Base-by-base conservation (phyloP, 2,329 filamentous ascomycete species). In the Cladosporium sp. region DNA sequence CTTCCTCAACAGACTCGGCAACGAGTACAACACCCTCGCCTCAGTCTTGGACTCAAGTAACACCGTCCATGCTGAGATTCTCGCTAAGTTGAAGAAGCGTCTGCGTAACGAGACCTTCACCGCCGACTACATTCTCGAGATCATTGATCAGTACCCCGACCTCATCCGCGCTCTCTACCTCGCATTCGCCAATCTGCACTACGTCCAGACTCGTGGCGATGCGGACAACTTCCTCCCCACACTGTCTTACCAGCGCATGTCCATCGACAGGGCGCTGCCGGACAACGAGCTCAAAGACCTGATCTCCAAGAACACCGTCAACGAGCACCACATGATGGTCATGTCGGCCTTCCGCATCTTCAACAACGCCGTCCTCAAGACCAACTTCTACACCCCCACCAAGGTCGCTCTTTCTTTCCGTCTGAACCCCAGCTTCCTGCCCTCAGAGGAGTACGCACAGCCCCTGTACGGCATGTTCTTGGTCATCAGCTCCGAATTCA, bases 371-470 rank as follows among this genome's bases (percentile, higher is more conserved):
- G 85, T 97, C 43, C 79, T 97, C 61, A 98, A 97, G 82, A 98
- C 93, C 62, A 98, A 98, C 77, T 87, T 86, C 72, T 96, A 95
- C 78, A 98, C 93, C 0, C 93, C 93, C 0, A 98, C 93, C 59
- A 98, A 98, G 79, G 92, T 98, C 37, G 93, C 93, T 9, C 80
- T 98, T 61, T 95, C 90, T 75, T 98, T 98, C 83, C 87, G 93
- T 51, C 76, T 98, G 56, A 86, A 96, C 67, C 89, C 90, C 6
- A 79, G 75, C 38, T 98, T 98, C 80, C 77, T 98, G 35, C 93
- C 93, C 4, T 80, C 86, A 56, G 84, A 91, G 49, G 93, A 98
- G 72, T 98, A 98, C 70, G 88, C 93, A 42, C 89, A 92, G 70
- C 89, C 85, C 6, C 78, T 98, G 8, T 98, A 93, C 64, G 93